Evolutionary conservation across 1,284 basidiomycete genomes (phyloP).

Genomic region (Cryptococcus wingfieldii): DNA sequence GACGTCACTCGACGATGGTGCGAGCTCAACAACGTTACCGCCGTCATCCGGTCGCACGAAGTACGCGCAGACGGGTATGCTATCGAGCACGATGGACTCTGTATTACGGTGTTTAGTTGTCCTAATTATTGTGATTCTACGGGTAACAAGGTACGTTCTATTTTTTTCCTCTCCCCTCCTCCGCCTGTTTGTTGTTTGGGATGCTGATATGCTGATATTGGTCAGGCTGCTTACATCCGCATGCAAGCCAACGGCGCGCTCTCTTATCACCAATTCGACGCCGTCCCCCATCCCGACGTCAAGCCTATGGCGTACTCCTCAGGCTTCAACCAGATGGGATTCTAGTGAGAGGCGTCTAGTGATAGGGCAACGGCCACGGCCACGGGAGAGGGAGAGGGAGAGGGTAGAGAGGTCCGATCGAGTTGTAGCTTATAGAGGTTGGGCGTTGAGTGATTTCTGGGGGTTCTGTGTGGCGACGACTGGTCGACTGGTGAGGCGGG

Average conservation of each 20-base stretch:
- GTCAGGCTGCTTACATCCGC: constrained; percentile 57
- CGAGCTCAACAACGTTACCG: constrained; percentile 76
- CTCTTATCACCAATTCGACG: constrained; percentile 76
- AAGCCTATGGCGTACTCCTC: constrained; percentile 84
- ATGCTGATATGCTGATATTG: not conserved
- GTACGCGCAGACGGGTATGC: constrained; percentile 73
- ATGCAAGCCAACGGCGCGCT: constrained; percentile 74
- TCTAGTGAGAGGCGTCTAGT: not conserved
- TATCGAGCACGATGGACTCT: constrained; percentile 56
- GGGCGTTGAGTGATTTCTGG: too few relatives aligned
- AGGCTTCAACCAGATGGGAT: constrained; percentile 38
- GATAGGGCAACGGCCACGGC: too few relatives aligned
- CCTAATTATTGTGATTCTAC: constrained; percentile 50
- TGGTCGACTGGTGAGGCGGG: too few relatives aligned
- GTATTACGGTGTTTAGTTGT: constrained; percentile 50
- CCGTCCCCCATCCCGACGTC: constrained; percentile 80
- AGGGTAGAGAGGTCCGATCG: too few relatives aligned
- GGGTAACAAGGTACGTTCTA: constrained; percentile 48
- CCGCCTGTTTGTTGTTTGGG: not conserved
- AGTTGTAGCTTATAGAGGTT: too few relatives aligned
- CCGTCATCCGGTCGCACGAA: constrained; percentile 93
- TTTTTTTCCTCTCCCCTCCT: not conserved
- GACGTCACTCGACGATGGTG: constrained; percentile 89
- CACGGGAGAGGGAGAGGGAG: too few relatives aligned
- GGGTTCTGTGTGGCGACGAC: too few relatives aligned